Percentiles rank a stretch among this genome's conserved stretches.
These are phyloP conservation scores for Chlorella vulgaris DNA, from an alignment of 139 green algal species.

Conservation along the genomic window DNA sequence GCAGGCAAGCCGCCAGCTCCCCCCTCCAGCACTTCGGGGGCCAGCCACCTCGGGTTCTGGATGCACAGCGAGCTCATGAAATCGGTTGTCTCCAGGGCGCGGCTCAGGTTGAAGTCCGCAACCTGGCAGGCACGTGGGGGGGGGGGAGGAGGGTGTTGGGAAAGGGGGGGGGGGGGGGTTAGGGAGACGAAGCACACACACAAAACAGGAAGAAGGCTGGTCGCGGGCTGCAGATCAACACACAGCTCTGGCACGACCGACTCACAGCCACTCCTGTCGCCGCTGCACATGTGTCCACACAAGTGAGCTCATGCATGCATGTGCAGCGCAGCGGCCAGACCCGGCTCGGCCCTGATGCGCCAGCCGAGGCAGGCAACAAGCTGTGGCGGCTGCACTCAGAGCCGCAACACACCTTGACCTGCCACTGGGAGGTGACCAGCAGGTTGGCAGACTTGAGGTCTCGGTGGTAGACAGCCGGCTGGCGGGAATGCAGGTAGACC, in stretches of 20 bases:
- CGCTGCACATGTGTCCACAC: too few species aligned
- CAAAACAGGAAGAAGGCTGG: too few species aligned
- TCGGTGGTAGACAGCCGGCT: slow-evolving; percentile 9
- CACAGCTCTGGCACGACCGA: too few species aligned
- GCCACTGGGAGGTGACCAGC: slow-evolving; percentile 56
- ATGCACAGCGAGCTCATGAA: slow-evolving; percentile 37
- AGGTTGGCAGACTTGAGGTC: slow-evolving; percentile 61
- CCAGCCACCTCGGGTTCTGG: slow-evolving; percentile 57
- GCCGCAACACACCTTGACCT: slow-evolving; percentile 38
- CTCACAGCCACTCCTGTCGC: too few species aligned
- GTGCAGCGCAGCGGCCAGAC: too few species aligned
- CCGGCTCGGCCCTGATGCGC: too few species aligned
- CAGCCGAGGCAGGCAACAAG: background rate
- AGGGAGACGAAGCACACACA: too few species aligned
- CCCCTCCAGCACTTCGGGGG: slow-evolving; percentile 56
- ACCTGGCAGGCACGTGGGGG: slow-evolving; percentile 17
- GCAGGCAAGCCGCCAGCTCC: slow-evolving; percentile 12
- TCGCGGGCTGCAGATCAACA: too few species aligned
- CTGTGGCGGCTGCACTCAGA: background rate
- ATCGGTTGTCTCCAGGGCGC: slow-evolving; percentile 15
- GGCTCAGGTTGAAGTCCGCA: slow-evolving; percentile 49
- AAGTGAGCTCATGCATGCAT: too few species aligned
- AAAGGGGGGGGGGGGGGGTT: too few species aligned
- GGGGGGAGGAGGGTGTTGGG: background rate
- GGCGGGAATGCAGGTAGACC: slow-evolving; percentile 29